These are phyloP conservation scores for Phytophthora citricola DNA, from an alignment of 352 stramenopile genomes.

Conservation along the genomic window DNA sequence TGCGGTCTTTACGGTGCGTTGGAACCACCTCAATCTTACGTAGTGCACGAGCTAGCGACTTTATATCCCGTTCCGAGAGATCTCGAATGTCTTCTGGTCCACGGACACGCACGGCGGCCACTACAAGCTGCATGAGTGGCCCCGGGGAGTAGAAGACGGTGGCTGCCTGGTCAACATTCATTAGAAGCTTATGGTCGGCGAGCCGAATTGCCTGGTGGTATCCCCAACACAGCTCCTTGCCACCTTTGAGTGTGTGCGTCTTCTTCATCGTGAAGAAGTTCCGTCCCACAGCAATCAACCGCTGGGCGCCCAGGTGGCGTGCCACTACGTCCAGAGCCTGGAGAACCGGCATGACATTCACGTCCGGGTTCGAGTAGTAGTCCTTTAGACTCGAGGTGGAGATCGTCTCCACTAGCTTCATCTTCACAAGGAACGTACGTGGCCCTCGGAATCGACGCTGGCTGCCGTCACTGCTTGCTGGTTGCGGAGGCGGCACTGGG, in stretches of 20 bases:
- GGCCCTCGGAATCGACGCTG: constrained; percentile 39
- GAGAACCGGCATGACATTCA: constrained; percentile 61
- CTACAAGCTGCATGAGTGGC: constrained; percentile 53
- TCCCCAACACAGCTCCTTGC: constrained; percentile 71
- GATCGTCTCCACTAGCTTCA: constrained; percentile 69
- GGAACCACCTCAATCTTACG: constrained; percentile 59
- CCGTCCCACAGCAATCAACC: constrained; percentile 59
- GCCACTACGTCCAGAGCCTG: constrained; percentile 72
- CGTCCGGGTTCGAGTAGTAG: constrained; percentile 54
- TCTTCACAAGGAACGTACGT: constrained; percentile 63
- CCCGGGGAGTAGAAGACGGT: constrained; percentile 70
- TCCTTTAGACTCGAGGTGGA: constrained; percentile 45
- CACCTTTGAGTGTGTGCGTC: constrained; percentile 57
- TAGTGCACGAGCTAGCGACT: constrained; percentile 41
- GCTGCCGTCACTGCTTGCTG: constrained; percentile 10
- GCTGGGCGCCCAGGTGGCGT: constrained; percentile 58
- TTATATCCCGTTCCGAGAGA: constrained; percentile 47
- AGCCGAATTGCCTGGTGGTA: constrained; percentile 74
- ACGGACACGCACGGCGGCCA: constrained; percentile 41
- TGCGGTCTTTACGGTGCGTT: constrained; percentile 68
- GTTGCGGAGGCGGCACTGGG: constrained; percentile 16
- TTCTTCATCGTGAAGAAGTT: constrained; percentile 82
- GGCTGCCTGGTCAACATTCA: constrained; percentile 76
- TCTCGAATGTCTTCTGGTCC: constrained; percentile 37
- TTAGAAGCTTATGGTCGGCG: constrained; percentile 54